phyloP scores from a whole-genome alignment of 2,329 filamentous ascomycete species.

The Penicillium italicum region DNA sequence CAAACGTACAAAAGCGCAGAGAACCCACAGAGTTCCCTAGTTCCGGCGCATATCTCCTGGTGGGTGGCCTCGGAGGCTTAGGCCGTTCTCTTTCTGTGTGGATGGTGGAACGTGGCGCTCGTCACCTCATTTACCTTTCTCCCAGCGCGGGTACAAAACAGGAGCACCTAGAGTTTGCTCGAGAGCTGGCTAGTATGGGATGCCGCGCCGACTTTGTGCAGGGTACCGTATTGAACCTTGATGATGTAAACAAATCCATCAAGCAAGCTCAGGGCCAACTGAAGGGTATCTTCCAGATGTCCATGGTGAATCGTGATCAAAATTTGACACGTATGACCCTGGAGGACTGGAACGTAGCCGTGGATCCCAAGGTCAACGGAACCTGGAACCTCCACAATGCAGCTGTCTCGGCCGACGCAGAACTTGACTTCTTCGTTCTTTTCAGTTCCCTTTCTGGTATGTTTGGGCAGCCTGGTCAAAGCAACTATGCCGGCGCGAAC shows the following conservation, averaged over 20 bases:
- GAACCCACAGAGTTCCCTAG: not conserved
- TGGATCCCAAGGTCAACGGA: too few relatives aligned
- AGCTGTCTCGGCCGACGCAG: too few relatives aligned
- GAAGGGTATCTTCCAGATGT: too few relatives aligned
- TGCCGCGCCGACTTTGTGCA: slow-evolving; percentile 18
- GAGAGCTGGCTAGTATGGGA: slow-evolving; percentile 24
- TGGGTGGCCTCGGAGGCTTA: slow-evolving; percentile 43
- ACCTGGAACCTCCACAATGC: too few relatives aligned
- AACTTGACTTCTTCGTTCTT: too few relatives aligned
- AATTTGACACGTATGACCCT: too few relatives aligned
- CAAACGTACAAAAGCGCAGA: not conserved
- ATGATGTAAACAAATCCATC: slow-evolving; percentile 12
- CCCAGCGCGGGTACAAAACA: slow-evolving; percentile 23
- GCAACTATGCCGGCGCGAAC: too few relatives aligned
- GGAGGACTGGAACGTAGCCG: too few relatives aligned
- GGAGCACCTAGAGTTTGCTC: slow-evolving; percentile 16
- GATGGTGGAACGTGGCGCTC: slow-evolving; percentile 37
- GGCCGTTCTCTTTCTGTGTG: slow-evolving; percentile 35
- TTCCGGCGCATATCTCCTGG: slow-evolving; percentile 31
- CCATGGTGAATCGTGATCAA: too few relatives aligned
- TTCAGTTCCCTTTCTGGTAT: too few relatives aligned
- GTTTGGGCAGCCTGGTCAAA: too few relatives aligned
- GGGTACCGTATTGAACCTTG: slow-evolving; percentile 19
- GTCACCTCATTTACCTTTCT: slow-evolving; percentile 37
- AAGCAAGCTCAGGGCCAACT: too few relatives aligned